Evolutionary conservation across 2,329 filamentous ascomycete genomes (phyloP).

Genomic region (Sarocladium strictum): DNA sequence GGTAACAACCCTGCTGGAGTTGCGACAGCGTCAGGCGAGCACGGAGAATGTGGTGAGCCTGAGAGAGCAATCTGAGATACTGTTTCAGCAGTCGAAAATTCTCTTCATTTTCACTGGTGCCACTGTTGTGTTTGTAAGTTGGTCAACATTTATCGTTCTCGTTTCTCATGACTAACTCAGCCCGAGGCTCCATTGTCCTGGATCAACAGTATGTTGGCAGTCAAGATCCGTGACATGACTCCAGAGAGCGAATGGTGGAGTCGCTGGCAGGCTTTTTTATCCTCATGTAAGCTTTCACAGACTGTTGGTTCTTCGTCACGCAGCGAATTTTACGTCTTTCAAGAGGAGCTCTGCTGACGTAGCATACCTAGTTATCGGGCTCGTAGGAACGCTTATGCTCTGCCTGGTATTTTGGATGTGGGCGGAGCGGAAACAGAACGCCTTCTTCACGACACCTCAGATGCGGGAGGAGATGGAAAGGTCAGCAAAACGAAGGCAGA

Average conservation of each 20-base stretch:
- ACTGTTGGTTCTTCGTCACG: too few relatives aligned
- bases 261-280: slow-evolving; percentile 1
- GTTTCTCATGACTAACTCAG: not conserved
- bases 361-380: not conserved
- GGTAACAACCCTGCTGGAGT: slow-evolving; percentile 1
- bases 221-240: slow-evolving; percentile 1
- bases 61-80: slow-evolving; percentile 5
- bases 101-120: slow-evolving; percentile 5
- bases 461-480: not conserved
- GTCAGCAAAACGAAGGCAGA: not conserved
- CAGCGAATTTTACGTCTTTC: not conserved
- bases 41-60: slow-evolving; percentile 8
- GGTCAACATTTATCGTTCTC: not conserved
- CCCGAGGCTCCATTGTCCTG: slow-evolving; percentile 2
- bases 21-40: slow-evolving; percentile 2
- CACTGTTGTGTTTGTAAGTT: slow-evolving; percentile 6
- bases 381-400: not conserved
- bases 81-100: slow-evolving; percentile 7
- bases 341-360: not conserved
- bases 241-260: not conserved
- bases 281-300: not conserved
- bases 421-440: not conserved
- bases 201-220: slow-evolving; percentile 5
- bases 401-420: slow-evolving; percentile 4
- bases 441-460: slow-evolving; percentile 5